Conservation (phyloP, 2,329 filamentous ascomycete genomes). For the Pestalotiopsis sp. region DNA sequence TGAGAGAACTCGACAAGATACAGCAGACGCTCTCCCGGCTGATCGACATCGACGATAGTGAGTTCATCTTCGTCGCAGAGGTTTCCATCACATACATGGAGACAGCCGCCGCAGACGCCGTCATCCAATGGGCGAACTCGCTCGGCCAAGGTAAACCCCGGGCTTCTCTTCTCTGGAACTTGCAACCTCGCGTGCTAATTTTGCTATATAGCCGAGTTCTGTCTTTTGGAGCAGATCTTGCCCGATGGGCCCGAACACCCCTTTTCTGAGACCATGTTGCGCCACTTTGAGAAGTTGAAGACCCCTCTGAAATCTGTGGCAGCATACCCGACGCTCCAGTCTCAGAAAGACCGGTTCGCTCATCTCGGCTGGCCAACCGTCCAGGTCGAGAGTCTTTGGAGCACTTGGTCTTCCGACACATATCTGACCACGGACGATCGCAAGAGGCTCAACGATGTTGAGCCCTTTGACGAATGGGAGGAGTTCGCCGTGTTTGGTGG, state of each 20-base stretch:
- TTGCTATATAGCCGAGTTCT: slow-evolving; percentile 67
- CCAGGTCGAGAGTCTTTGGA: slow-evolving; percentile 73
- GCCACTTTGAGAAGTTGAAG: slow-evolving; percentile 78
- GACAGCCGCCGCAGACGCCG: slow-evolving; percentile 66
- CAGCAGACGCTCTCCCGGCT: slow-evolving; percentile 59
- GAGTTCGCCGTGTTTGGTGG: slow-evolving; percentile 84
- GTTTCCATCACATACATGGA: slow-evolving; percentile 93
- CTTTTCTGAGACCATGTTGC: slow-evolving; percentile 84
- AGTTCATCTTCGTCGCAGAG: slow-evolving; percentile 82
- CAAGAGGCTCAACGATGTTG: slow-evolving; percentile 65
- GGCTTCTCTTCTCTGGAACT: slow-evolving; percentile 1
- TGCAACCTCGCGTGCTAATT: neutral
- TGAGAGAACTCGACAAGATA: slow-evolving; percentile 67
- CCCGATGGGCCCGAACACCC: slow-evolving; percentile 78
- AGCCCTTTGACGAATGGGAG: slow-evolving; percentile 96
- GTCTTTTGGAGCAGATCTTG: slow-evolving; percentile 82
- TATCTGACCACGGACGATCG: slow-evolving; percentile 67
- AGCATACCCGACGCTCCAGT: slow-evolving; percentile 65
- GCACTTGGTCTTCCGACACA: slow-evolving; percentile 72
- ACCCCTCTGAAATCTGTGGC: slow-evolving; percentile 76
- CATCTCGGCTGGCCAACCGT: slow-evolving; percentile 68
- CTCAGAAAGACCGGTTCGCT: slow-evolving; percentile 70
- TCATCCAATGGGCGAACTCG: slow-evolving; percentile 77
- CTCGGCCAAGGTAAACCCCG: slow-evolving; percentile 61
- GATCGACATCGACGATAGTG: slow-evolving; percentile 57